These are phyloP conservation scores for Parafenestella ontariensis DNA, from an alignment of 2,329 filamentous ascomycete species.

Conservation along the genomic window DNA sequence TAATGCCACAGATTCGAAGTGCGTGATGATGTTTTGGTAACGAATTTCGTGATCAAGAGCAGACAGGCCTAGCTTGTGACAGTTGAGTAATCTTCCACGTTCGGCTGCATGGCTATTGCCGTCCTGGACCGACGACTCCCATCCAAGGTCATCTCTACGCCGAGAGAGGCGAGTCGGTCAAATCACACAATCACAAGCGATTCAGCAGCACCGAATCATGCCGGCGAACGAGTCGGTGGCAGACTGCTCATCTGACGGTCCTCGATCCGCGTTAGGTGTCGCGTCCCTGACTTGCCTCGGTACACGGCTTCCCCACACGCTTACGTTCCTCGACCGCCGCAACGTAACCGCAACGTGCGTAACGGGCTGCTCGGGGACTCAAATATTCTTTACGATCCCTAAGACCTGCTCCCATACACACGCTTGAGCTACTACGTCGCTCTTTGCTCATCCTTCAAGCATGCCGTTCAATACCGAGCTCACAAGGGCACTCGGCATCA, in stretches of 20 bases:
- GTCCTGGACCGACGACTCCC: neutral
- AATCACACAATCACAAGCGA: constrained; percentile 10
- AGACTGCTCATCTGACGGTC: constrained; percentile 12
- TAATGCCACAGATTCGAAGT: no score
- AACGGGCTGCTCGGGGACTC: constrained; percentile 4
- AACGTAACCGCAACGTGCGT: constrained; percentile 18
- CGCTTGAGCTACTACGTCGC: neutral
- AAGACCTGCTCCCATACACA: neutral
- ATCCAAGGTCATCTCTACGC: neutral
- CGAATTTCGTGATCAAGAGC: no score
- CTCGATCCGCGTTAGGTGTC: constrained; percentile 16
- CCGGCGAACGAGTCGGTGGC: constrained; percentile 1
- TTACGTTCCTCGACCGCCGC: constrained; percentile 10
- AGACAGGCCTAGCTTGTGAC: neutral
- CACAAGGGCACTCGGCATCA: constrained; percentile 67
- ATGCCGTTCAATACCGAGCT: constrained; percentile 72
- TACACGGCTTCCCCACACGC: constrained; percentile 36
- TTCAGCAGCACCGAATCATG: constrained; percentile 23
- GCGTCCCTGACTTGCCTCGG: constrained; percentile 35
- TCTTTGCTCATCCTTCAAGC: constrained; percentile 4
- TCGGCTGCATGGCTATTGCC: neutral
- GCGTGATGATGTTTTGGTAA: no score
- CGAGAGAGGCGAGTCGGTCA: neutral
- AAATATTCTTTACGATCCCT: constrained; percentile 8
- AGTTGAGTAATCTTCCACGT: neutral